Conservation (phyloP, 345 rosid species). For the Clarkia xantiana region DNA sequence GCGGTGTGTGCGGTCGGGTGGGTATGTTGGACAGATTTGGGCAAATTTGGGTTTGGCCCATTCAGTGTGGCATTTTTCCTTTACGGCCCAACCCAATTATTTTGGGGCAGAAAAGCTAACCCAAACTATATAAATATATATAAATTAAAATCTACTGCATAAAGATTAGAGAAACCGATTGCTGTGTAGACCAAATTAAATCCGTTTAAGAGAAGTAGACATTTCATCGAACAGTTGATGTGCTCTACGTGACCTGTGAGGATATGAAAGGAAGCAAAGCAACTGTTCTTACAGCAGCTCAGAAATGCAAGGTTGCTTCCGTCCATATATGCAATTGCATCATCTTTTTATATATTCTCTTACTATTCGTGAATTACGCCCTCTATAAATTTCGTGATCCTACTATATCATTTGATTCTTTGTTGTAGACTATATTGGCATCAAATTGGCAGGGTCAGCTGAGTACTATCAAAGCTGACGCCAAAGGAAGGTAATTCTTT, state of each 20-base stretch:
- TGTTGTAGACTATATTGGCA: conserved; percentile 48
- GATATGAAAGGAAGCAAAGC: conserved; percentile 39
- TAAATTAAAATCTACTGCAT: too few species aligned
- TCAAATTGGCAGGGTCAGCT: conserved; percentile 77
- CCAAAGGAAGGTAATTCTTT: conserved; percentile 55
- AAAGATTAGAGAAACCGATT: too few species aligned
- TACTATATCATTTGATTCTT: neutral
- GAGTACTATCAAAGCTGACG: conserved; percentile 67
- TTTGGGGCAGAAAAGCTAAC: too few species aligned
- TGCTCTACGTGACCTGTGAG: neutral
- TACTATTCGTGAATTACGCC: neutral
- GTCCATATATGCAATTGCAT: neutral
- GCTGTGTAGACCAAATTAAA: too few species aligned
- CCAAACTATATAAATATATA: too few species aligned
- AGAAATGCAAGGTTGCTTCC: conserved; percentile 57
- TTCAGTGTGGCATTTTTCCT: too few species aligned
- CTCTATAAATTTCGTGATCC: neutral
- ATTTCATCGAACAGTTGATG: conserved; percentile 45
- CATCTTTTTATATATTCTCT: neutral
- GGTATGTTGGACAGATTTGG: too few species aligned
- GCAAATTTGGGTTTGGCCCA: too few species aligned
- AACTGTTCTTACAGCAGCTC: conserved; percentile 32
- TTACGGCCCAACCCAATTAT: too few species aligned
- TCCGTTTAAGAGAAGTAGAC: conserved; percentile 5
- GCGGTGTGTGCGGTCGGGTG: too few species aligned